Evolutionary conservation across 1,139 yeast species (phyloP), one percentile per base, ranked within the genome.

Genomic region (Hemisphaericaspora xylofermentans): DNA sequence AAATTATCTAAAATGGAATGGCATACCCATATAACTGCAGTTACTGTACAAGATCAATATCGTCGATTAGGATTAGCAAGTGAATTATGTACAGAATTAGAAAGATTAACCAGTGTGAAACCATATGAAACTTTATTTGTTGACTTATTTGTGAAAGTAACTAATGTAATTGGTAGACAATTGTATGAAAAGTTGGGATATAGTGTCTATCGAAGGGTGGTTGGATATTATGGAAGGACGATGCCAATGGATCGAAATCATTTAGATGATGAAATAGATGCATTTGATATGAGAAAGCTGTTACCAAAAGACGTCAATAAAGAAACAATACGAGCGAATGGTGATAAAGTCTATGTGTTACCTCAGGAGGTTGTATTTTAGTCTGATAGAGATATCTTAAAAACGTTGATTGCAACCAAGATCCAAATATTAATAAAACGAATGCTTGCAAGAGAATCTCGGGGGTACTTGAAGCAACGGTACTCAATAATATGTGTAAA

Each of bases 21-120:
- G 96, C 99, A 94, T 57, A 81, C 96, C 0, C 99, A 94, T 61
- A 89, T 94, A 43, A 89, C 98, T 0, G 98, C 98, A 0, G 96
- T 94, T 2, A 89, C 98, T 0, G 85, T 94, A 1, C 85, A 85
- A 46, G 83, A 87, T 19, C 82, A 81, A 41, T 91, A 85, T 56
- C 70, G 99, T 44, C 69, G 98, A 45, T 73, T 93, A 16, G 95
- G 96, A 2, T 68, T 91, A 37, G 98, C 97, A 1, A 80, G 86
- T 2, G 76, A 76, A 45, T 71, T 91, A 42, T 91, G 96, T 57
- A 68, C 76, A 33, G 80, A 87, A 48, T 66, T 94, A 34, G 93
- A 85, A 53, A 73, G 78, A 38, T 75, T 84, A 39, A 85, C 95
- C 1, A 76, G 78, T 14, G 75, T 71, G 18, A 71, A 77, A 34